Evolutionary conservation across 164 flowering plant species (phyloP).

Genomic region (Malania oleifera): DNA sequence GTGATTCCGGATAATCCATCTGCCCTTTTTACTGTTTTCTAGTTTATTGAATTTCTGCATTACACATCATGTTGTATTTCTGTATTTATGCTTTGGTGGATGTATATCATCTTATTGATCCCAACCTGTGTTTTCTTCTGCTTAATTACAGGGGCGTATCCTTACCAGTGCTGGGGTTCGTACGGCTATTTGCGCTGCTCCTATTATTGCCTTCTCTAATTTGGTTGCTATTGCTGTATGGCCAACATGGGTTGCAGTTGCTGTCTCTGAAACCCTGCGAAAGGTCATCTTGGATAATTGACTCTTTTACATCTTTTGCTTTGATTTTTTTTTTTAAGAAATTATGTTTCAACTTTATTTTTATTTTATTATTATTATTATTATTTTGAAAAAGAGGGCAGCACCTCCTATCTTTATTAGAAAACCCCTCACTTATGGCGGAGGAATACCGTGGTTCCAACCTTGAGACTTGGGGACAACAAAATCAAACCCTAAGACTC

Average conservation of each 20-base stretch:
- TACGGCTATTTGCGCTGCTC: slow-evolving; percentile 71
- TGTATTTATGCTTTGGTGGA: too few species aligned
- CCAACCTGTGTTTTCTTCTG: too few species aligned
- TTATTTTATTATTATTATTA: too few species aligned
- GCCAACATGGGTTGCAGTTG: slow-evolving; percentile 86
- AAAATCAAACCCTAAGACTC: too few species aligned
- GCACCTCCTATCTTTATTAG: too few species aligned
- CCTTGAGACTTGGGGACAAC: too few species aligned
- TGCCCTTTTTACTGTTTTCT: not conserved
- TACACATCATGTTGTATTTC: not conserved
- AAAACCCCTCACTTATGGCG: too few species aligned
- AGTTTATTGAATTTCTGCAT: not conserved
- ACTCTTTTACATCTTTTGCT: not conserved
- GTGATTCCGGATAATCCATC: not conserved
- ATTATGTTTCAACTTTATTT: slow-evolving; percentile 13
- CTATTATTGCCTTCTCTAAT: slow-evolving; percentile 64
- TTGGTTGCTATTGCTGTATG: slow-evolving; percentile 70
- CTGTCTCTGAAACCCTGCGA: slow-evolving; percentile 72
- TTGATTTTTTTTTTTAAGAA: not conserved
- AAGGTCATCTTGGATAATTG: slow-evolving; percentile 44
- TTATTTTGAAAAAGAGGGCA: too few species aligned
- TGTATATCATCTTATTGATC: too few species aligned
- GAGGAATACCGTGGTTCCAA: too few species aligned
- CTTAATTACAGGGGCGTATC: slow-evolving; percentile 65
- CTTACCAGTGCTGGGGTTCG: slow-evolving; percentile 87